A percentile compares a stretch with the other conserved stretches of the same genome.
Evolutionary conservation across 2,329 filamentous ascomycete species (phyloP).

Genomic region (Metarhizium guizhouense): DNA sequence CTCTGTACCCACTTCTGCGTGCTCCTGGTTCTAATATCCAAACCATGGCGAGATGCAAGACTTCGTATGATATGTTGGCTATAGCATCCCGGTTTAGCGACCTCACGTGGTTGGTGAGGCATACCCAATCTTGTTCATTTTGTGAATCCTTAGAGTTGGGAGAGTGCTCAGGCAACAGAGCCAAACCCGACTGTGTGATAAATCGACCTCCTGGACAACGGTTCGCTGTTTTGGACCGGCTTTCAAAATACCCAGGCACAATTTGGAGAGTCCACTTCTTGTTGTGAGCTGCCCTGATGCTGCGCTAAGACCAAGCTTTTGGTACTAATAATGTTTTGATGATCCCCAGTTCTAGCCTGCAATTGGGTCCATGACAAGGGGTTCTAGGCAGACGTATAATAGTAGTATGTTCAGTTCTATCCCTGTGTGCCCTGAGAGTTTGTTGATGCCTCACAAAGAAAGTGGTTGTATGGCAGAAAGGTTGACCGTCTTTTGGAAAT

Average conservation of each 20-base stretch:
- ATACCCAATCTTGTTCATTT: conserved; percentile 5
- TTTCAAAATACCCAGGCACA: conserved; percentile 30
- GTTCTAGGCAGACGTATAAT: too few species aligned
- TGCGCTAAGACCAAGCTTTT: not conserved
- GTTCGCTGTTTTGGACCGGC: conserved; percentile 24
- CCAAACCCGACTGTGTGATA: too few species aligned
- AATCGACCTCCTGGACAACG: not conserved
- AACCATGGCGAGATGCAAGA: conserved; percentile 48
- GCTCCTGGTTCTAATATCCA: conserved; percentile 39
- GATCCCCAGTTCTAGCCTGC: too few species aligned
- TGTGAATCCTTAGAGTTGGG: too few species aligned
- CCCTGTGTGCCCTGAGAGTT: too few species aligned
- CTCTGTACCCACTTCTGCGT: conserved; percentile 45
- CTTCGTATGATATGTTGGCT: conserved; percentile 39
- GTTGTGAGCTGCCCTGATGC: not conserved
- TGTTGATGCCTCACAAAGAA: too few species aligned
- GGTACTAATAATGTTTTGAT: not conserved
- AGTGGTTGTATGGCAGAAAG: too few species aligned
- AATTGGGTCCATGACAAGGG: too few species aligned
- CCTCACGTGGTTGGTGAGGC: conserved; percentile 37
- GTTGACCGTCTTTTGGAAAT: too few species aligned
- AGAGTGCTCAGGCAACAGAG: too few species aligned
- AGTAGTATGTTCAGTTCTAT: too few species aligned
- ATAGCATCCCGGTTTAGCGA: conserved; percentile 34
- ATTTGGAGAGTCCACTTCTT: conserved; percentile 16